Evolutionary conservation across 768 basidiomycete genomes (phyloP), one percentile per base, ranked within the genome.

Genomic region (Leccinum subgranulosum): DNA sequence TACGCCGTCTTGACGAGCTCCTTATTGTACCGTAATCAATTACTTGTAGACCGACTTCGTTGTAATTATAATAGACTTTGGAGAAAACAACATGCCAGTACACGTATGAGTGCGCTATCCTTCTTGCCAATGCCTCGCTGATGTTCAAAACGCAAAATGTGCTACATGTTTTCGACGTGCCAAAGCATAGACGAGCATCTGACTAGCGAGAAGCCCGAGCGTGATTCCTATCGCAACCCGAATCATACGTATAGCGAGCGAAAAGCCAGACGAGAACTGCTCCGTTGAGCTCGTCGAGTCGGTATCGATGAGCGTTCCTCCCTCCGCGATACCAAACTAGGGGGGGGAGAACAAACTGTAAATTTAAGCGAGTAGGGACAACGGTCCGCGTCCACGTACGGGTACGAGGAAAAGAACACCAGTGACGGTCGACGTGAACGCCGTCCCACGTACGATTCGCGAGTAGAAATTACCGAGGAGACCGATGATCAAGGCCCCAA

Each of bases 391-490:
- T 51, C 43, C 49, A 75, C 89, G 70, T 69, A 93, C 92, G 49
- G 92, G 92, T 11, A 94, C 92, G 21, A 94, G 77, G 72, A 94
- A 93, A 49, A 93, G 73, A n/a, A 95, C 87, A n/a, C 90, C 89
- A 3, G 92, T 89, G n/a, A 93, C 88, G 89, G 93, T 94, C 11
- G 87, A 84, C 0, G 90, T 92, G 70, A 94, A 94, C 3, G 92
- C 90, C 3, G 90, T 92, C 53, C 90, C 91, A 28, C 85, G 79
- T 57, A 86, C 77, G 17, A 87, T 71, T 17, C 90, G 81, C 34
- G 90, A 90, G 68, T 92, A 92, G n/a, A 85, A 66, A 66, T 92
- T 92, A 49, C 90, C 91, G 34, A 91, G 78, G n/a, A 86, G 71
- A 34, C 92, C 90, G 57, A 91, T 85, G 33, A 85, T 81, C 62